phyloP scores from a whole-genome alignment of 75 land plant species.

The Azolla pinnata region DNA sequence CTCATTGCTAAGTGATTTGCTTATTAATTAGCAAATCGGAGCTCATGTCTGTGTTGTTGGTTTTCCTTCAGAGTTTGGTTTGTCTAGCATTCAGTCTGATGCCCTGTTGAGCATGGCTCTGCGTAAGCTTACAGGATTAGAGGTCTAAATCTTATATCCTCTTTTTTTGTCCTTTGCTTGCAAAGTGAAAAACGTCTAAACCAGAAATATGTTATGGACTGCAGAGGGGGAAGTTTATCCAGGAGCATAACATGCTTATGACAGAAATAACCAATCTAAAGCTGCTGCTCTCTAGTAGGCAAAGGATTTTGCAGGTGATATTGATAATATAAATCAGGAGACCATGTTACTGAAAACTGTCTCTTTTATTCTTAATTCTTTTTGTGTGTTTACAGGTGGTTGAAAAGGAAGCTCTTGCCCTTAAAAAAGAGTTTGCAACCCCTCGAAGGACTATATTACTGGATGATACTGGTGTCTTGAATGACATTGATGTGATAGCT shows the following conservation, averaged over 20 bases:
- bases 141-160: slow-evolving; percentile 32
- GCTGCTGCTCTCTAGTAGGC: slow-evolving; percentile 62
- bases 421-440: slow-evolving; percentile 69
- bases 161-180: neutral
- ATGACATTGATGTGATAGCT: slow-evolving; percentile 91
- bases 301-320: slow-evolving; percentile 76
- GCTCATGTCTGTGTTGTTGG: too few species aligned
- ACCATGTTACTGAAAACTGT: neutral
- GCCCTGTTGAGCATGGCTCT: slow-evolving; percentile 75
- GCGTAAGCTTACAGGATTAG: slow-evolving; percentile 70
- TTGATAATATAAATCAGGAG: too few species aligned
- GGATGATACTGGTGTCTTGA: slow-evolving; percentile 51
- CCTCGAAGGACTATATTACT: slow-evolving; percentile 74
- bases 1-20: neutral
- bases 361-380: neutral
- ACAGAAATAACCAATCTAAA: slow-evolving; percentile 51
- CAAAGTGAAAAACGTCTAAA: neutral
- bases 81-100: slow-evolving; percentile 81
- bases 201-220: slow-evolving; percentile 6
- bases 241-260: slow-evolving; percentile 48
- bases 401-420: slow-evolving; percentile 79
- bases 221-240: slow-evolving; percentile 73
- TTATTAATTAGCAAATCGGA: neutral
- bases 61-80: slow-evolving; percentile 43
- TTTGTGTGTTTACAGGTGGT: slow-evolving; percentile 33